Conservation (phyloP, 306 rosid genomes). For the Gleditsia sinensis region DNA sequence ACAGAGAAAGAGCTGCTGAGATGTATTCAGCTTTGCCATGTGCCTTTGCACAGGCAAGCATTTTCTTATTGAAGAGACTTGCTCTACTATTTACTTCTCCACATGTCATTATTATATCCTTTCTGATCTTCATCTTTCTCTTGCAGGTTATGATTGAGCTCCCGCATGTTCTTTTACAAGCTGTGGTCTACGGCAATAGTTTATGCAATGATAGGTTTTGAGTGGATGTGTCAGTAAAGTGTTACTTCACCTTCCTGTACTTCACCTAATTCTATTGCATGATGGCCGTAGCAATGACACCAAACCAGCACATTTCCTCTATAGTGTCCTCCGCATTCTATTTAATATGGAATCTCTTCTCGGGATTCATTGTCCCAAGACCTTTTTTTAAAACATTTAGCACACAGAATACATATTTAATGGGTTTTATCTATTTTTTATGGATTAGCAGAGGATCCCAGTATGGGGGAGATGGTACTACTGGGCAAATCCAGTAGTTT, state of each 20-base stretch:
- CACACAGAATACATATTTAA: neutral
- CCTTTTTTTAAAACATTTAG: slow-evolving; percentile 11
- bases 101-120: neutral
- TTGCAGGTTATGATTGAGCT: slow-evolving; percentile 63
- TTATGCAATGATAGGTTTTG: slow-evolving; percentile 62
- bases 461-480: slow-evolving; percentile 69
- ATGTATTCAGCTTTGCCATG: slow-evolving; percentile 67
- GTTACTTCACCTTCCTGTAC: slow-evolving; percentile 51
- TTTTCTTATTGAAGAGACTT: neutral
- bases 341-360: slow-evolving; percentile 60
- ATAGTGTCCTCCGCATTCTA: slow-evolving; percentile 51
- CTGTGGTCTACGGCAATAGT: slow-evolving; percentile 52
- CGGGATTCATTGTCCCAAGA: slow-evolving; percentile 64
- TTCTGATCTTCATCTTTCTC: slow-evolving; percentile 20
- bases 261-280: slow-evolving; percentile 69
- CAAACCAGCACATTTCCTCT: slow-evolving; percentile 53
- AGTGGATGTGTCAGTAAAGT: slow-evolving; percentile 51
- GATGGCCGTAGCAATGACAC: slow-evolving; percentile 62
- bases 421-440: neutral
- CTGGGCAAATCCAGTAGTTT: slow-evolving; percentile 56
- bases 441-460: slow-evolving; percentile 52
- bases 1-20: slow-evolving; percentile 65
- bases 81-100: neutral
- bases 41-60: slow-evolving; percentile 62
- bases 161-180: slow-evolving; percentile 53